Evolutionary conservation across 768 basidiomycete species (phyloP), one percentile per base, ranked within the genome.

Genomic region (Boletus tylopilopsis): DNA sequence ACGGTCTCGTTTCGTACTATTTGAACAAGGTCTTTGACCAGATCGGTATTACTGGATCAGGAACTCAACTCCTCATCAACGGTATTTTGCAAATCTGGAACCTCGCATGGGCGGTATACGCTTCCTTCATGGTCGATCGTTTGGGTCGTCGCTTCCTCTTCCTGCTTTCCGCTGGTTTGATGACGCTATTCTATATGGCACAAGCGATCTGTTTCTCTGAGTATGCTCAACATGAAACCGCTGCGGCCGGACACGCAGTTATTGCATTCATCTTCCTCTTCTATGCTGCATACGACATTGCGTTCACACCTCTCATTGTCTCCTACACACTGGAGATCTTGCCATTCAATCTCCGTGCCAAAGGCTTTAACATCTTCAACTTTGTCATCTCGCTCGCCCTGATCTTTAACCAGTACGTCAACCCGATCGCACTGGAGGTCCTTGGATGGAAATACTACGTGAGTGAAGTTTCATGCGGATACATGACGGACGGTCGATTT

Each of bases 311-410:
- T 9, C 84, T 94, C 51, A 85, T 91, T 57, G 84, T 92, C 48
- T 80, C 85, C 0, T 93, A 94, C 73, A 88, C 90, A 37, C 78
- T 93, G 55, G 93, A 95, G 68, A 94, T 94, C 68, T 72, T 94
- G 45, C 91, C 91, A 6, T 92, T 77, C 73, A 70, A 73, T 25
- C 73, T 94, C 49, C 90, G 91, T 66, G 90, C 90, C 56, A 93
- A 91, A 75, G 89, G 90, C 46, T 84, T 90, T 74, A 86, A 77
- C 56, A 61, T 92, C 47, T 89, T 92, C 76, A 87, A 81, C 70
- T 86, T 93, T 64, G 71, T 79, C 50, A 80, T 90, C 64, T 89
- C 87, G 12, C 57, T 85, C 47, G 78, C 90, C 6, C 81, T 93
- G 57, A 87, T 94, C 67, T 90, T 94, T 71, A 92, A 91, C 66